Percentiles rank a stretch among this genome's conserved stretches.
Evolutionary conservation across 768 basidiomycete species (phyloP).

Genomic region (Phaeolepiota aurea): DNA sequence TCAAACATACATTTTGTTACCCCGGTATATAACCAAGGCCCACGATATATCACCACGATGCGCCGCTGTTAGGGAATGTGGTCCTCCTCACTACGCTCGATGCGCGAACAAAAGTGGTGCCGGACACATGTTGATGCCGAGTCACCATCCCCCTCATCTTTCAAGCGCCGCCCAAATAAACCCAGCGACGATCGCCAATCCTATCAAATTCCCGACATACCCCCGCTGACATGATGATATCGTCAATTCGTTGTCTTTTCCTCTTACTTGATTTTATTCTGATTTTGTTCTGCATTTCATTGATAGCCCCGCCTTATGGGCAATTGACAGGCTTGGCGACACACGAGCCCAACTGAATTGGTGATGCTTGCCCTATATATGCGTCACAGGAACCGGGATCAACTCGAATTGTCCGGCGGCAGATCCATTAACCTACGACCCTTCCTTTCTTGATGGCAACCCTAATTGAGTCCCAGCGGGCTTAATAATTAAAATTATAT

Average conservation of each 20-base stretch:
- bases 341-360: too few species aligned
- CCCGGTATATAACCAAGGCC: slow-evolving; percentile 2
- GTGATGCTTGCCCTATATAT: too few species aligned
- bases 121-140: slow-evolving; percentile 15
- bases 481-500: too few species aligned
- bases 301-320: background rate
- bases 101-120: background rate
- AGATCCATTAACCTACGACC: slow-evolving; percentile 18
- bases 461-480: too few species aligned
- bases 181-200: slow-evolving; percentile 11
- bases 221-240: background rate
- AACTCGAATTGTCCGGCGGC: slow-evolving; percentile 18
- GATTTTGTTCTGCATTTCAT: background rate
- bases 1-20: slow-evolving; percentile 6
- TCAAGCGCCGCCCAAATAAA: slow-evolving; percentile 24
- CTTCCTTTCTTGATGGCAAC: slow-evolving; percentile 4
- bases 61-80: background rate
- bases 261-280: too few species aligned
- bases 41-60: background rate
- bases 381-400: slow-evolving; percentile 30
- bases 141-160: slow-evolving; percentile 9
- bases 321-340: background rate
- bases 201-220: slow-evolving; percentile 1
- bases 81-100: background rate
- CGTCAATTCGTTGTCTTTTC: too few species aligned